Base-by-base conservation (phyloP, 1,284 basidiomycete genomes). In the Irpex sp. region DNA sequence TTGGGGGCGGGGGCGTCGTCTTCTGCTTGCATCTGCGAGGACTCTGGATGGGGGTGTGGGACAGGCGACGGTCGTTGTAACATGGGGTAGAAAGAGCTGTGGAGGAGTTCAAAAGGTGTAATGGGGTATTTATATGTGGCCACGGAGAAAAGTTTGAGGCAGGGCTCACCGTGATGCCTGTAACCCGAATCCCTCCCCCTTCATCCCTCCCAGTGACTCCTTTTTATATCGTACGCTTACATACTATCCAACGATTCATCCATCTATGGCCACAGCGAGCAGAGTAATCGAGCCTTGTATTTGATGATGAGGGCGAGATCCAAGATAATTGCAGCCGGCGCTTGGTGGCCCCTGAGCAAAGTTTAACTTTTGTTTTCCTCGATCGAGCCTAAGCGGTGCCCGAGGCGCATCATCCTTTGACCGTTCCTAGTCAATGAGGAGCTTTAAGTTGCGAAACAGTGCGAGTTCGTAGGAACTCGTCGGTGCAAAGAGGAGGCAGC, bases 1-100 rank as follows among this genome's bases (percentile, higher is more conserved):
- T 60, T 37, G 21, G 61, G 15, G 17, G 44, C 47, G 19, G 48
- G 44, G 9, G 6, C 17, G n/a, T 19, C 15, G 47, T 60, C 36
- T 52, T 60, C 59, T 36, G 49, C 49, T n/a, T 60, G 59, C 57
- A 58, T 58, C 9, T 52, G 15, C 31, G 31, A 34, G 17, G 13
- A 38, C 7, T 9, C 34, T 15, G 15, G 31, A 17, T 15, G 13
- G 11, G 54, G 0, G 31, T 13, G 19, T 19, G 9, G 51, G 1
- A 19, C n/a, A 15, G 54, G 17, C 9, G 54, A 11, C 7, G 54
- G 54, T 36, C 54, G 19, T 11, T 56, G 54, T n/a, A 56, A 17
- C 54, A 56, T 56, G 54, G 36, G 36, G 31, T 6, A 34, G 31
- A 34, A 34, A 34, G 31, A 34, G 31, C 31, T 34, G 31, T 34